Percentiles rank a stretch among this genome's conserved stretches.
Conservation (phyloP, 1,284 basidiomycete genomes). For the Sutorius eximius region DNA sequence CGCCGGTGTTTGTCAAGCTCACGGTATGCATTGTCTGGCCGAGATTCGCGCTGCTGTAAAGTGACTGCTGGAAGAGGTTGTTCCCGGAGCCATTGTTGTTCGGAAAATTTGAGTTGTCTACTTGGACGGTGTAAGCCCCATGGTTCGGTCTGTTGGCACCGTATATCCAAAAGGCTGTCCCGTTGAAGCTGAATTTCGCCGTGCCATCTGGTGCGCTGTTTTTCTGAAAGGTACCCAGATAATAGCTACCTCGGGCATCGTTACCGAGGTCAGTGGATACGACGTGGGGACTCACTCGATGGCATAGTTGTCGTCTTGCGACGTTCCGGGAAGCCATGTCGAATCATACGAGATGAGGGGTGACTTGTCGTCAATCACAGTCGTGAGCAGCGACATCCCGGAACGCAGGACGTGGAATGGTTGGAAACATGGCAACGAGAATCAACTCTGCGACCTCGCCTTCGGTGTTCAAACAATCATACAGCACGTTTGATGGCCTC, state of each 20-base stretch:
- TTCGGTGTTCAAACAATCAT: neutral
- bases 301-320: constrained; percentile 17
- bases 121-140: constrained; percentile 31
- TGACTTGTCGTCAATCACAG: constrained; percentile 32
- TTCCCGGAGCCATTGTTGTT: constrained; percentile 11
- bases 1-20: constrained; percentile 29
- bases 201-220: constrained; percentile 25
- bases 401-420: neutral
- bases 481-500: too few species aligned
- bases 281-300: constrained; percentile 11
- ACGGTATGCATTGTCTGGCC: constrained; percentile 29
- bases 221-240: constrained; percentile 31
- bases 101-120: constrained; percentile 24
- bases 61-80: constrained; percentile 26
- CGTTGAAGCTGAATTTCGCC: constrained; percentile 38
- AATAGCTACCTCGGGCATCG: constrained; percentile 25
- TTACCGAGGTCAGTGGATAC: neutral
- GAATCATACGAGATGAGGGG: constrained; percentile 30
- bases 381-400: constrained; percentile 27
- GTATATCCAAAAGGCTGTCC: constrained; percentile 34
- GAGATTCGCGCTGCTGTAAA: constrained; percentile 28
- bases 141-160: constrained; percentile 34
- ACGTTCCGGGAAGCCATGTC: constrained; percentile 27
- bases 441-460: neutral
- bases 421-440: neutral